These are phyloP conservation scores for Spathaspora boniae DNA, from an alignment of 805 yeast species.

Conservation along the genomic window DNA sequence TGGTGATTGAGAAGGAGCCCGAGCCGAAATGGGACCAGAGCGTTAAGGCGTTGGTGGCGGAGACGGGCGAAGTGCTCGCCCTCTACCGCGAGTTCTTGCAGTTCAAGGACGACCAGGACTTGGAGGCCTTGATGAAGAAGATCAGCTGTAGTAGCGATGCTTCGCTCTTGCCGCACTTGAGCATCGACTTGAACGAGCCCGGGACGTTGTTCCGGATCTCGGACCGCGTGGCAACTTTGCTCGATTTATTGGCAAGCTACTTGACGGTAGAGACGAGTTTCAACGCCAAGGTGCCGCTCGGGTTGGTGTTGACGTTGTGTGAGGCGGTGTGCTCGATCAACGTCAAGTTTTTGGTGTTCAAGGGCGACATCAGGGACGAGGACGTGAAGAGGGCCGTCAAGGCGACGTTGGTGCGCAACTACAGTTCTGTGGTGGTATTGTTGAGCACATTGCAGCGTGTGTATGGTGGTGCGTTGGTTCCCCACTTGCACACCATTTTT, in stretches of 20 bases:
- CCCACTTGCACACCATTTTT: constrained; percentile 49
- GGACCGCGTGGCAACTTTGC: constrained; percentile 46
- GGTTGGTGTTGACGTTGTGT: constrained; percentile 46
- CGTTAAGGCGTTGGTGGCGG: constrained; percentile 46
- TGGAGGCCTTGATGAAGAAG: constrained; percentile 33
- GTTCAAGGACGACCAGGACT: constrained; percentile 52
- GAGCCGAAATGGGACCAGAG: constrained; percentile 45
- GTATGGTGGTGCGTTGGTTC: constrained; percentile 39
- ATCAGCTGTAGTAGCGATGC: constrained; percentile 15
- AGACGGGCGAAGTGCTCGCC: constrained; percentile 51
- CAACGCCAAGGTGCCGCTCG: constrained; percentile 61
- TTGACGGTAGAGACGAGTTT: constrained; percentile 50
- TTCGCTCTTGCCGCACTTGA: constrained; percentile 44
- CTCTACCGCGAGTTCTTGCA: constrained; percentile 60
- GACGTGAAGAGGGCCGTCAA: constrained; percentile 43
- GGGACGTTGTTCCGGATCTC: constrained; percentile 49
- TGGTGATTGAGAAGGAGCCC: constrained; percentile 54
- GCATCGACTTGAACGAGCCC: constrained; percentile 59
- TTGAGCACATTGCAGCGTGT: constrained; percentile 32
- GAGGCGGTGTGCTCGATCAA: constrained; percentile 58
- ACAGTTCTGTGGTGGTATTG: constrained; percentile 42
- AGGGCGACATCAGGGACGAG: constrained; percentile 56
- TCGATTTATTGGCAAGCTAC: constrained; percentile 37
- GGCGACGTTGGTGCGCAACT: constrained; percentile 42
- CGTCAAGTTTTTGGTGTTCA: constrained; percentile 51